These are phyloP conservation scores for Ammopiptanthus mongolicus DNA, from an alignment of 306 rosid species.

Conservation along the genomic window DNA sequence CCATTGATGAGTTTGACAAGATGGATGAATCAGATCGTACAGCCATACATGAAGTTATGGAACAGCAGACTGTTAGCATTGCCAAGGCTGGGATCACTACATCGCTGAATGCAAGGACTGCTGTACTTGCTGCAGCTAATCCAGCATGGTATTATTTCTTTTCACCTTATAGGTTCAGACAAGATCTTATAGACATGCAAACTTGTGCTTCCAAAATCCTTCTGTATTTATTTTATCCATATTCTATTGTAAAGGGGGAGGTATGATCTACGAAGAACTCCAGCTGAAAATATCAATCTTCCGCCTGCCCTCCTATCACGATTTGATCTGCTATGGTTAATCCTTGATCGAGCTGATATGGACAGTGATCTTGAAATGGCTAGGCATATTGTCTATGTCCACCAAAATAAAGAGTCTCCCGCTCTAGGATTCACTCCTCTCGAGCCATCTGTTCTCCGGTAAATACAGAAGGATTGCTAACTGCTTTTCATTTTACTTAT, in stretches of 20 bases:
- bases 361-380: conserved; percentile 99
- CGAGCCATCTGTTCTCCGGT: conserved; percentile 96
- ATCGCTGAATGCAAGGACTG: conserved; percentile 96
- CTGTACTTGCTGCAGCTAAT: conserved; percentile 98
- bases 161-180: conserved; percentile 13
- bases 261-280: conserved; percentile 94
- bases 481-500: not conserved
- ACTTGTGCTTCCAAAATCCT: conserved; percentile 13
- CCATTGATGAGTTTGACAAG: conserved; percentile 97
- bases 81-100: conserved; percentile 99
- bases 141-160: conserved; percentile 74
- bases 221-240: conserved; percentile 23
- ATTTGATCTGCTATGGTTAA: conserved; percentile 95
- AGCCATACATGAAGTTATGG: conserved; percentile 98
- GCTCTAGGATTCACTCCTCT: conserved; percentile 95
- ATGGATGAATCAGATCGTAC: conserved; percentile 99
- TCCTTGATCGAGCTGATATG: conserved; percentile 98
- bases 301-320: conserved; percentile 95
- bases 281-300: conserved; percentile 96
- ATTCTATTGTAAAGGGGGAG: conserved; percentile 71
- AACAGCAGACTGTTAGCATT: conserved; percentile 99
- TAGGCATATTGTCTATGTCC: conserved; percentile 89
- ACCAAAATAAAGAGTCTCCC: conserved; percentile 89
- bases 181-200: not conserved
- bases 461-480: not conserved